These are phyloP conservation scores for Dendrobium catenatum DNA, from an alignment of 106 monocot genomes.

Conservation along the genomic window DNA sequence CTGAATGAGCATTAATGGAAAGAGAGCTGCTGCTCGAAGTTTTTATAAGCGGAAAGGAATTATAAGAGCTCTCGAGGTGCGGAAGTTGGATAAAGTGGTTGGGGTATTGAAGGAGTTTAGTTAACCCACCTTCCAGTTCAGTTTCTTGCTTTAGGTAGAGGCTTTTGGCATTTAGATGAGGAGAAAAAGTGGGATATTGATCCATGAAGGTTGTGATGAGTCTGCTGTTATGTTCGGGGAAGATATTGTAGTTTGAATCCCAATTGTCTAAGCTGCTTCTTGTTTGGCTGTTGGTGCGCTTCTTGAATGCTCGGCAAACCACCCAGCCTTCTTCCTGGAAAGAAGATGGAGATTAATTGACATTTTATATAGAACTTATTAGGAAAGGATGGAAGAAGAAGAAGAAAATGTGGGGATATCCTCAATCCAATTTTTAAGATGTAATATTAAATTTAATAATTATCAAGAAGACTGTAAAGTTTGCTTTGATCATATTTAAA, in stretches of 20 bases:
- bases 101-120: constrained; percentile 16
- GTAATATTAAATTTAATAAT: too few relatives aligned
- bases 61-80: constrained; percentile 57
- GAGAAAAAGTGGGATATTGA: too few relatives aligned
- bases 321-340: constrained; percentile 98
- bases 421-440: too few relatives aligned
- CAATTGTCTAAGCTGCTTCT: constrained; percentile 26
- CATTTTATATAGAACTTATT: too few relatives aligned
- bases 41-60: constrained; percentile 23
- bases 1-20: neutral
- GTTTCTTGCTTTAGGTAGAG: constrained; percentile 49
- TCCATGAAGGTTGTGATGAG: too few relatives aligned
- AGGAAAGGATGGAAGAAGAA: too few relatives aligned
- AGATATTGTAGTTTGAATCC: constrained; percentile 22
- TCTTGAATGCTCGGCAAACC: constrained; percentile 90
- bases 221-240: constrained; percentile 11
- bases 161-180: too few relatives aligned
- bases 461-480: too few relatives aligned
- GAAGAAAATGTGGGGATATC: too few relatives aligned
- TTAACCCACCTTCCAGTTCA: constrained; percentile 20
- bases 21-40: neutral
- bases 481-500: too few relatives aligned
- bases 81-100: constrained; percentile 56
- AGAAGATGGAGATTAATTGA: neutral
- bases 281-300: constrained; percentile 32